phyloP scores from a whole-genome alignment of 2,329 filamentous ascomycete genomes.

The Ascochyta fabae region DNA sequence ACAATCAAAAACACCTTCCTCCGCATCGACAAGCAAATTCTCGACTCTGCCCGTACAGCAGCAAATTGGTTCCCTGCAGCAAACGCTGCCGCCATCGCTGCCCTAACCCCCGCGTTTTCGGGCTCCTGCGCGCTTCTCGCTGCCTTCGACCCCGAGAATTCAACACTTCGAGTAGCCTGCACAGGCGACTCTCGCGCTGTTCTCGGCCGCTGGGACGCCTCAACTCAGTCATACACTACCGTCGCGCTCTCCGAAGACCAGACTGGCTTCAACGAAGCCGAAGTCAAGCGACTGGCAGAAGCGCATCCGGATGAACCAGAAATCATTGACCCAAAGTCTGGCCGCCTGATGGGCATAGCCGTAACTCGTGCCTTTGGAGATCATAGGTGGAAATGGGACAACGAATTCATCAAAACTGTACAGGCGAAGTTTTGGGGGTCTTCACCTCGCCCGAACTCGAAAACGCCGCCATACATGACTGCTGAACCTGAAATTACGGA shows the following conservation, averaged over 20 bases:
- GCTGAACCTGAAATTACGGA: constrained; percentile 70
- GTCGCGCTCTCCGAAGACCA: constrained; percentile 68
- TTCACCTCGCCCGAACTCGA: constrained; percentile 51
- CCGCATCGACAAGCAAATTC: constrained; percentile 64
- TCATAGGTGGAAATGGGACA: constrained; percentile 70
- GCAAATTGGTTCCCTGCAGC: constrained; percentile 49
- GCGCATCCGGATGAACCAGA: constrained; percentile 69
- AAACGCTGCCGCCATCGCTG: constrained; percentile 33
- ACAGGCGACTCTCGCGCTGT: constrained; percentile 73
- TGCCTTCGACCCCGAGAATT: constrained; percentile 63
- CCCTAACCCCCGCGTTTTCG: constrained; percentile 50
- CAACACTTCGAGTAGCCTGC: constrained; percentile 67
- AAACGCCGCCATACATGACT: constrained; percentile 71
- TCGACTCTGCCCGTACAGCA: constrained; percentile 46
- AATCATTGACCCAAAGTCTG: constrained; percentile 60
- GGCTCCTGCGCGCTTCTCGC: constrained; percentile 71
- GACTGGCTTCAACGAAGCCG: constrained; percentile 67
- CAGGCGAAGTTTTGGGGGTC: constrained; percentile 59
- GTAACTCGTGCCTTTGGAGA: constrained; percentile 74
- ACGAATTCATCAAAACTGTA: constrained; percentile 55
- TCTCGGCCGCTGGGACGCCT: constrained; percentile 59
- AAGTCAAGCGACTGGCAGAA: constrained; percentile 60
- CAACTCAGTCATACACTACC: constrained; percentile 57
- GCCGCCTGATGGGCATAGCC: constrained; percentile 66
- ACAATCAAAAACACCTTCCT: constrained; percentile 66